Conservation (phyloP, 108 stramenopile species). For the Poteriospumella lacustris region DNA sequence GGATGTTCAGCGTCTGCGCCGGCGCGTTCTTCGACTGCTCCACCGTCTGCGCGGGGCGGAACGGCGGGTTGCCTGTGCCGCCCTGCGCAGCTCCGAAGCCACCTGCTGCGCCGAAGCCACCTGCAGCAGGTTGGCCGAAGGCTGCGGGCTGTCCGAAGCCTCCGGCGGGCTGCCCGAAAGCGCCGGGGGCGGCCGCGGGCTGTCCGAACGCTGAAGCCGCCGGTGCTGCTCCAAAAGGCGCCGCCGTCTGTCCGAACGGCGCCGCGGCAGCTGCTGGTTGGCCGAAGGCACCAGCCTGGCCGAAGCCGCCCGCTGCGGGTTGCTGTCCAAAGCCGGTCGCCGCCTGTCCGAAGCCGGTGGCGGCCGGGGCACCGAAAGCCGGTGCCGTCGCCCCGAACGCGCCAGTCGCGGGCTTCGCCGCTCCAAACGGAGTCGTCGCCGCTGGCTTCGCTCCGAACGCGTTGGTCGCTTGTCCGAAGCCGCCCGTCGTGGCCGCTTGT, state of each 20-base stretch:
- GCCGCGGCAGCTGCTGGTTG: background rate
- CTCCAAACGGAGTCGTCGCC: background rate
- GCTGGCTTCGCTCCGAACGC: background rate
- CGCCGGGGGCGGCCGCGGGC: background rate
- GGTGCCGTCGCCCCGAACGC: background rate
- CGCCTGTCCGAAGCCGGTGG: background rate
- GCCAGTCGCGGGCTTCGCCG: background rate
- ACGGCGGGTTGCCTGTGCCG: conserved; percentile 10
- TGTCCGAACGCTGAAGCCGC: background rate
- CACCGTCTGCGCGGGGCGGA: background rate
- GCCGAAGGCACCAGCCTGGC: no score
- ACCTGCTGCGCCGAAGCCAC: background rate
- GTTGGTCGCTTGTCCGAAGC: background rate
- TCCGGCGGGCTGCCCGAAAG: background rate
- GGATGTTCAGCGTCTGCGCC: conserved; percentile 50
- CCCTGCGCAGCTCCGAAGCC: background rate
- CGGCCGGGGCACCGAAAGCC: background rate
- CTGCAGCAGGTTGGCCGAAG: background rate
- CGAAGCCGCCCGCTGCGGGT: no score
- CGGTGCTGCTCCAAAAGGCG: background rate
- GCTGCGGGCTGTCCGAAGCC: background rate
- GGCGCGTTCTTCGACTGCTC: conserved; percentile 32
- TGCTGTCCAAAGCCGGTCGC: background rate
- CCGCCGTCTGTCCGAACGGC: background rate
- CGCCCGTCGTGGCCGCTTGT: no score